phyloP scores from a whole-genome alignment of 345 rosid species.

The Aquilaria yunnanensis region DNA sequence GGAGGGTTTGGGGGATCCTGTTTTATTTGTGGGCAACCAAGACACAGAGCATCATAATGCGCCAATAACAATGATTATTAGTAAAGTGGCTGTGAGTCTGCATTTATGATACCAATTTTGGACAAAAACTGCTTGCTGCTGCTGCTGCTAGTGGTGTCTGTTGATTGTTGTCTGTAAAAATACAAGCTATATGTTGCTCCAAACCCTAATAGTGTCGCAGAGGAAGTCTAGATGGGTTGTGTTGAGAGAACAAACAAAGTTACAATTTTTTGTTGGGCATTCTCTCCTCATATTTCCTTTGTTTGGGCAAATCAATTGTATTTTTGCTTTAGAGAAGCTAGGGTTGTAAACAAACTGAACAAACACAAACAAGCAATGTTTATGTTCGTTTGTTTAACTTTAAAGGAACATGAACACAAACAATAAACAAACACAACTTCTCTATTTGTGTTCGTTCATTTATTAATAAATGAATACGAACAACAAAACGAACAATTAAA shows the following conservation, averaged over 20 bases:
- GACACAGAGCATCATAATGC: conserved; percentile 91
- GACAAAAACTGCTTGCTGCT: background rate
- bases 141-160: background rate
- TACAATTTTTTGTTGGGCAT: no score
- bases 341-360: no score
- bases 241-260: background rate
- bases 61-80: conserved; percentile 48
- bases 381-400: no score
- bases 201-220: background rate
- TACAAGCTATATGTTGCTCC: background rate
- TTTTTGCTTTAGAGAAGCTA: no score
- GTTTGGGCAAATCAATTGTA: no score
- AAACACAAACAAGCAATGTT: no score
- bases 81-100: background rate
- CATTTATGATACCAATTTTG: background rate
- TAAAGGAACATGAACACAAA: no score
- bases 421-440: no score
- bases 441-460: no score
- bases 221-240: background rate
- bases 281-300: no score
- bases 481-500: no score
- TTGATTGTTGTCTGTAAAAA: background rate
- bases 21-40: conserved; percentile 68
- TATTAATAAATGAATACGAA: no score
- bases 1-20: conserved; percentile 83